Percentiles rank a stretch among this genome's conserved stretches.
These are phyloP conservation scores for Leishmania mexicana DNA, from an alignment of 208 protist genomes.

Conservation along the genomic window DNA sequence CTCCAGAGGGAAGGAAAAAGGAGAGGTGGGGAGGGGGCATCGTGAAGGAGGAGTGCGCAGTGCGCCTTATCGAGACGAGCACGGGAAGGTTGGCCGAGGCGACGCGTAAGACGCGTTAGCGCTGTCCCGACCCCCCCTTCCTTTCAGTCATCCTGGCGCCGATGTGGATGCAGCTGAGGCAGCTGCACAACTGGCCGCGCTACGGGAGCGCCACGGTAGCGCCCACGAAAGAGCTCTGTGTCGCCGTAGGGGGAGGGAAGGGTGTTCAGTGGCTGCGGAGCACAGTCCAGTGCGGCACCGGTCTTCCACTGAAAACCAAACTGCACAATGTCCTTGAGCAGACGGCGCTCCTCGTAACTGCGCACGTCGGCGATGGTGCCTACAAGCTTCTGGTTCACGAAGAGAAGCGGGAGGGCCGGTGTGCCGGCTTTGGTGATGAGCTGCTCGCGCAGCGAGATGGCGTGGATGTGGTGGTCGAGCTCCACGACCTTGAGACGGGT, in stretches of 20 bases:
- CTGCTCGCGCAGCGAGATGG: conserved; percentile 53
- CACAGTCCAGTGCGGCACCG: conserved; percentile 31
- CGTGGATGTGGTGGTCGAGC: conserved; percentile 85
- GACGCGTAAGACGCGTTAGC: neutral
- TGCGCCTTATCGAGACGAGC: neutral
- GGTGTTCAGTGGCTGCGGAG: conserved; percentile 50
- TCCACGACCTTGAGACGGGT: conserved; percentile 86
- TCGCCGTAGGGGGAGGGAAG: conserved; percentile 78
- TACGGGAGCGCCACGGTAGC: conserved; percentile 77
- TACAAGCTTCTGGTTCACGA: conserved; percentile 84
- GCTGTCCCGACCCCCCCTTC: neutral
- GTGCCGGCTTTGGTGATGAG: conserved; percentile 46
- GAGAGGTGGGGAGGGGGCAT: neutral
- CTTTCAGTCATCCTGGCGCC: conserved; percentile 28
- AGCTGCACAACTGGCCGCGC: conserved; percentile 72
- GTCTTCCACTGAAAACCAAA: conserved; percentile 92
- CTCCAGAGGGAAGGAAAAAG: neutral
- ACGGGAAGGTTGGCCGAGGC: neutral
- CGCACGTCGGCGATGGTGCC: conserved; percentile 76
- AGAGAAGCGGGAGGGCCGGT: conserved; percentile 72
- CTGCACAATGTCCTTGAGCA: conserved; percentile 89
- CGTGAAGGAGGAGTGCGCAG: neutral
- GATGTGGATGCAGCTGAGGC: conserved; percentile 68
- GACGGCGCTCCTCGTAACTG: conserved; percentile 56
- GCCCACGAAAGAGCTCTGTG: conserved; percentile 77